Conservation (phyloP, 202 grass and related monocot genomes). For the Zoysia matrella region DNA sequence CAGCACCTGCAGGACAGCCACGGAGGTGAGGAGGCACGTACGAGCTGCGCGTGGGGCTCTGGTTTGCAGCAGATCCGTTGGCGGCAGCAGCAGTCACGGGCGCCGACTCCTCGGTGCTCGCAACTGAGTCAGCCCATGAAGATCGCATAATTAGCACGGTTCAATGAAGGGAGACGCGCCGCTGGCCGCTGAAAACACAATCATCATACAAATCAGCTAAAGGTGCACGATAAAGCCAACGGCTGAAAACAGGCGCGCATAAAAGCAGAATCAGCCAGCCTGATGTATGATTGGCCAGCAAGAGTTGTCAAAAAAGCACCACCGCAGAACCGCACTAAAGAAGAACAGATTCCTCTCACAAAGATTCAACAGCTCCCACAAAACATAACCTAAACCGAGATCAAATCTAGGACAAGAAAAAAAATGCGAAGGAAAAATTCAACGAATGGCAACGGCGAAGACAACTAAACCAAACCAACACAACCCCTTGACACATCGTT, state of each 20-base stretch:
- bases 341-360: not conserved
- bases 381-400: not conserved
- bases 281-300: not conserved
- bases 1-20: constrained; percentile 40
- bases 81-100: constrained; percentile 53
- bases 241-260: not conserved
- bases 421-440: not conserved
- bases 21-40: constrained; percentile 87
- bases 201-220: not conserved
- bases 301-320: not conserved
- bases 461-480: not conserved
- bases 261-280: not conserved
- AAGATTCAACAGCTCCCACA: not conserved
- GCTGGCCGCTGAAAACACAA: constrained; percentile 14
- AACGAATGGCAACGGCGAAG: not conserved
- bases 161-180: not conserved
- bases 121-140: too few species aligned
- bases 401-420: not conserved
- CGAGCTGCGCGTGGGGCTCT: constrained; percentile 44
- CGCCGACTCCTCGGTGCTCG: constrained; percentile 65
- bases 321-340: not conserved
- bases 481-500: not conserved
- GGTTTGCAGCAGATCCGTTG: not conserved
- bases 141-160: constrained; percentile 47
- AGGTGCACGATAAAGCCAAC: not conserved